Evolutionary conservation across 1,139 yeast species (phyloP), one percentile per base, ranked within the genome.

Genomic region (Lodderomyces parapsilosis): DNA sequence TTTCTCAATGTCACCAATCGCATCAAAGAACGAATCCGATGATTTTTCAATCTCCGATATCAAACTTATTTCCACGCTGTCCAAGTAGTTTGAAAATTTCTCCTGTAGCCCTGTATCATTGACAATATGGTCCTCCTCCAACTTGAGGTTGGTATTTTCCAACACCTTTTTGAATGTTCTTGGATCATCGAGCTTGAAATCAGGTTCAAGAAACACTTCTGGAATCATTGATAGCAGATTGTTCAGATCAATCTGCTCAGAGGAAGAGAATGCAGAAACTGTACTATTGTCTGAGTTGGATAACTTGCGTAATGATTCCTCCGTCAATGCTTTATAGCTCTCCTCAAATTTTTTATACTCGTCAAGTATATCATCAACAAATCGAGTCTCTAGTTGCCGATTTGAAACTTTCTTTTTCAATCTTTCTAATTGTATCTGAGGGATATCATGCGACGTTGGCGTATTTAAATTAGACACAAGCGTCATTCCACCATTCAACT

Each of bases 161-260:
- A 86, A 75, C 1, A 91, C 96, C 45, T 78, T 71, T 48, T 81
- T 81, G 62, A 93, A 93, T 1, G 84, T 75, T 45, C 96, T 72
- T 3, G 97, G 97, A 58, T 94, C 90, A 57, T 93, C 97, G 33
- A 93, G 71, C 50, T 89, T 75, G 63, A 93, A 93, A 41, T 83
- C 77, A 5, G 77, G 69, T 32, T 77, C 80, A 48, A 84, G 80
- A 55, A 80, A 94, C 2, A 88, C 80, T 4, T 66, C 63, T 0
- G 99, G 98, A 2, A 93, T 78, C 20, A 41, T 43, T 1, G 71
- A 55, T 2, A 66, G 43, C 40, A 56, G 48, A 17, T 36, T 37
- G n/a, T 32, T 17, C 20, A 18, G 23, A 11, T 38, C 28, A 5
- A 36, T 42, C 24, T 51, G 48, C 9, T 50, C 52, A 23, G 47